Evolutionary conservation across 805 yeast species (phyloP).

Genomic region (Suhomyces kilbournensis): DNA sequence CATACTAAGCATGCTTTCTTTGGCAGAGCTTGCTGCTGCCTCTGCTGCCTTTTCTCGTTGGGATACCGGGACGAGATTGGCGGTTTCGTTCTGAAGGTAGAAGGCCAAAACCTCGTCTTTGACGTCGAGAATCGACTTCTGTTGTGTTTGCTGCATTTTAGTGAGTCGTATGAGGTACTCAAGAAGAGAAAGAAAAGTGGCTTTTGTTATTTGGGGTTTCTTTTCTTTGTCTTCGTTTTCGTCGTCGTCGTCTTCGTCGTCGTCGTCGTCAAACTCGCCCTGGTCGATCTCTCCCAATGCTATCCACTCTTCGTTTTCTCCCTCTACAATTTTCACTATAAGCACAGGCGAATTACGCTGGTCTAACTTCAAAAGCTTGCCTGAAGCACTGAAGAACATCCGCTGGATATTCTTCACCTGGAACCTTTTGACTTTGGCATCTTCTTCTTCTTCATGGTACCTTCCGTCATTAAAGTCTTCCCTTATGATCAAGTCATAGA

Average conservation of each 20-base stretch:
- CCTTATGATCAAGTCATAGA: slow-evolving; percentile 44
- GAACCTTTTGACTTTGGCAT: slow-evolving; percentile 32
- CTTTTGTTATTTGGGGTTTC: slow-evolving; percentile 6
- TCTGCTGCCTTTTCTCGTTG: slow-evolving; percentile 13
- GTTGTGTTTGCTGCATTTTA: slow-evolving; percentile 60
- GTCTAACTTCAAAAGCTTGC: slow-evolving; percentile 58
- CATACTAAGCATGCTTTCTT: slow-evolving; percentile 17
- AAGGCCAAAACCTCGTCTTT: slow-evolving; percentile 65
- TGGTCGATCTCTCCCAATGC: slow-evolving; percentile 18
- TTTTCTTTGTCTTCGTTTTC: slow-evolving; percentile 2
- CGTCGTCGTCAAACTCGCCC: slow-evolving; percentile 12
- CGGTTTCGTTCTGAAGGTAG: slow-evolving; percentile 56
- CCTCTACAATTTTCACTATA: slow-evolving; percentile 47
- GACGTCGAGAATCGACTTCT: slow-evolving; percentile 47
- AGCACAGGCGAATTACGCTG: slow-evolving; percentile 64
- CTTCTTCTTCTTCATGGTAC: slow-evolving; percentile 54
- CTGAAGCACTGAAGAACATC: slow-evolving; percentile 69
- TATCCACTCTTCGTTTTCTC: slow-evolving; percentile 17
- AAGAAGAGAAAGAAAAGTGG: slow-evolving; percentile 49
- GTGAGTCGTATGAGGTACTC: slow-evolving; percentile 62
- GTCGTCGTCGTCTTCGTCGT: slow-evolving; percentile 9
- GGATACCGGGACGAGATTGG: slow-evolving; percentile 14
- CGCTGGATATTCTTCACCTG: slow-evolving; percentile 44
- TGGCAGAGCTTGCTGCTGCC: slow-evolving; percentile 10
- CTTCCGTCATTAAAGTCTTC: slow-evolving; percentile 70